phyloP scores from a whole-genome alignment of 768 basidiomycete genomes.

The Tylopilus cervinicoccineus region DNA sequence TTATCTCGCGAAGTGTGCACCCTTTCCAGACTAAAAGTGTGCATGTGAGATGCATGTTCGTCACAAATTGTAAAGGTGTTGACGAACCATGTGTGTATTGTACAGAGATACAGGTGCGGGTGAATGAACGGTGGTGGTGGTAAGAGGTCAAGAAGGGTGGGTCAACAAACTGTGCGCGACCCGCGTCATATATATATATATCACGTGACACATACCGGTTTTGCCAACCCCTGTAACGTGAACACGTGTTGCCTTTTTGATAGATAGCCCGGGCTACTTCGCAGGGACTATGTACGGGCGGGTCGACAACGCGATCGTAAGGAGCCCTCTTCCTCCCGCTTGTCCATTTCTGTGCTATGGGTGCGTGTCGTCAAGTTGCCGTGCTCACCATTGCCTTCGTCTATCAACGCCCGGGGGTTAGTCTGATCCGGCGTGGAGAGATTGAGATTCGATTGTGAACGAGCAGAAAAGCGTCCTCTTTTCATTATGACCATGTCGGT shows the following conservation, averaged over 20 bases:
- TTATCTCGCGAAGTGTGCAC: slow-evolving; percentile 11
- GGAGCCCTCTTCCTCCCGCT: no score
- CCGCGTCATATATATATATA: slow-evolving; percentile 32
- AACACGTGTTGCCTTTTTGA: not conserved
- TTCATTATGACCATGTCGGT: no score
- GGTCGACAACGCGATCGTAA: no score
- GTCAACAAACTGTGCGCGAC: slow-evolving; percentile 31
- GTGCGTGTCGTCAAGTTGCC: no score
- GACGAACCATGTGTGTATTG: slow-evolving; percentile 25
- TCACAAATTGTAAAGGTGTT: not conserved
- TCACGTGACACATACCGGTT: slow-evolving; percentile 26
- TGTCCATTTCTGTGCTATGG: no score
- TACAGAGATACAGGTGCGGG: slow-evolving; percentile 17
- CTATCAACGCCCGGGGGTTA: no score
- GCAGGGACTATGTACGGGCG: no score
- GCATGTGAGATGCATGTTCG: slow-evolving; percentile 4
- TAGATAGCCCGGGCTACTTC: no score
- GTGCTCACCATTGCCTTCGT: no score
- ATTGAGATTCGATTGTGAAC: no score
- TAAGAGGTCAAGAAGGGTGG: slow-evolving; percentile 26
- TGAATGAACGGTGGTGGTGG: slow-evolving; percentile 20
- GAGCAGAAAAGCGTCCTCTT: no score
- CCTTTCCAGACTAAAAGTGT: slow-evolving; percentile 28
- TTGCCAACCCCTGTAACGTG: not conserved
- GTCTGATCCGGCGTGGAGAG: no score